A percentile compares a stretch with the other conserved stretches of the same genome.
phyloP scores from a whole-genome alignment of 78 protist species.

The Polysphondylium violaceum region DNA sequence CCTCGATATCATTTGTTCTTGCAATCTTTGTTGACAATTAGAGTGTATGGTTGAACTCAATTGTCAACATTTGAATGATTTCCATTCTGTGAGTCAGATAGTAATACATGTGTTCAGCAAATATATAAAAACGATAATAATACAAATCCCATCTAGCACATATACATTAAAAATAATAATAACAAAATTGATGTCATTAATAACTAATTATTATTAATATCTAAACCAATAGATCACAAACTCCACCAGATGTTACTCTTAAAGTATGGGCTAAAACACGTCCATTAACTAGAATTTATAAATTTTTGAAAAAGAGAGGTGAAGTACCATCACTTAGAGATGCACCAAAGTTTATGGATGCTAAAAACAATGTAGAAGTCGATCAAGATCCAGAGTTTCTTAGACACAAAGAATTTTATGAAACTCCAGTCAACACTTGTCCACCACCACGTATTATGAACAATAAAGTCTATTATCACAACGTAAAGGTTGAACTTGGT shows the following conservation, averaged over 20 bases:
- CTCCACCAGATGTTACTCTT: constrained; percentile 73
- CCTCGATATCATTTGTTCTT: too few species aligned
- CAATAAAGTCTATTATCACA: background rate
- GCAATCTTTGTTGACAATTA: too few species aligned
- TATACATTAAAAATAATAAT: background rate
- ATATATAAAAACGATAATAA: background rate
- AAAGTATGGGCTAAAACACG: constrained; percentile 50
- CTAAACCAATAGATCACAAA: constrained; percentile 26
- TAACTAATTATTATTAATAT: background rate
- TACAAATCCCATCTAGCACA: background rate
- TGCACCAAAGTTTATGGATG: constrained; percentile 27
- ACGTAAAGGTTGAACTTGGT: background rate
- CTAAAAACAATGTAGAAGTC: background rate
- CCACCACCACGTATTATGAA: constrained; percentile 32
- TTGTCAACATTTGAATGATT: too few species aligned
- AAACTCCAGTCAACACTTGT: constrained; percentile 18
- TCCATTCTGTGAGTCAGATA: too few species aligned
- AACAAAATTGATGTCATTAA: background rate
- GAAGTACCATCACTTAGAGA: constrained; percentile 64
- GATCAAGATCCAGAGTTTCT: background rate
- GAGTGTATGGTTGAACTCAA: too few species aligned
- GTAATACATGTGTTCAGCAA: too few species aligned
- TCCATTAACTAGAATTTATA: constrained; percentile 62
- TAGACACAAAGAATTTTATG: constrained; percentile 35
- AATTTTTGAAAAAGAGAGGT: constrained; percentile 74